phyloP scores from a whole-genome alignment of 2,329 filamentous ascomycete species.

The Dothidotthia symphoricarpi region DNA sequence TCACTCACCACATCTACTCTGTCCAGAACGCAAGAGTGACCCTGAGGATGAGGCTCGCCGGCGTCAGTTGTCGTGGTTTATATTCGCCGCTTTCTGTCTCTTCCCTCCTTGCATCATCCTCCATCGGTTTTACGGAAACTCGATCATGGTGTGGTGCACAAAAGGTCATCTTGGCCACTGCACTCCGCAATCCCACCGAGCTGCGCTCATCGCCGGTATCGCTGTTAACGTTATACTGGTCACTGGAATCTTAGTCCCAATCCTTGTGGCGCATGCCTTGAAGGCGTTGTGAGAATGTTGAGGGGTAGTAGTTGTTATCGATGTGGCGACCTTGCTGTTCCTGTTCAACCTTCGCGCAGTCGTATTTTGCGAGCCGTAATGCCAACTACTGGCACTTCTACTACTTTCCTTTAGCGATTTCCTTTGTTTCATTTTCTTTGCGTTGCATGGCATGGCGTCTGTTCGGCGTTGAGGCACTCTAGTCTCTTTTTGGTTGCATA shows the following conservation, averaged over 20 bases:
- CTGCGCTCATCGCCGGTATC: slow-evolving; percentile 33
- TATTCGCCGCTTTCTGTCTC: slow-evolving; percentile 35
- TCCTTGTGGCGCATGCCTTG: slow-evolving; percentile 24
- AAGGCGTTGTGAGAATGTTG: slow-evolving; percentile 11
- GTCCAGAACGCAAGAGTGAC: slow-evolving; percentile 23
- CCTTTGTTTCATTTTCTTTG: too few relatives aligned
- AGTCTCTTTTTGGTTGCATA: too few relatives aligned
- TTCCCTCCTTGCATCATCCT: slow-evolving; percentile 40
- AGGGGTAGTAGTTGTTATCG: too few relatives aligned
- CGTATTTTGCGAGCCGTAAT: too few relatives aligned
- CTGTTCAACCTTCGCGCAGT: too few relatives aligned
- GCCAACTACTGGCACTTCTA: too few relatives aligned
- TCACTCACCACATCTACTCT: slow-evolving; percentile 33
- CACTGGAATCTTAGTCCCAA: slow-evolving; percentile 25
- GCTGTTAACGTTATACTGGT: slow-evolving; percentile 26
- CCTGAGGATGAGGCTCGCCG: slow-evolving; percentile 28
- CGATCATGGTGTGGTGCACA: slow-evolving; percentile 30
- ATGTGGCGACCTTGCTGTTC: too few relatives aligned
- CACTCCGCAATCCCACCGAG: slow-evolving; percentile 29
- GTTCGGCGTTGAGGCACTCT: too few relatives aligned
- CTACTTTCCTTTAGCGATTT: too few relatives aligned
- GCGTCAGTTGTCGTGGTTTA: slow-evolving; percentile 33
- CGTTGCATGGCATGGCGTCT: too few relatives aligned
- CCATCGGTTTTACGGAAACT: slow-evolving; percentile 37
- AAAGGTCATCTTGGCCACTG: slow-evolving; percentile 34